Evolutionary conservation across 768 basidiomycete genomes (phyloP).

Genomic region (Suillus subluteus): DNA sequence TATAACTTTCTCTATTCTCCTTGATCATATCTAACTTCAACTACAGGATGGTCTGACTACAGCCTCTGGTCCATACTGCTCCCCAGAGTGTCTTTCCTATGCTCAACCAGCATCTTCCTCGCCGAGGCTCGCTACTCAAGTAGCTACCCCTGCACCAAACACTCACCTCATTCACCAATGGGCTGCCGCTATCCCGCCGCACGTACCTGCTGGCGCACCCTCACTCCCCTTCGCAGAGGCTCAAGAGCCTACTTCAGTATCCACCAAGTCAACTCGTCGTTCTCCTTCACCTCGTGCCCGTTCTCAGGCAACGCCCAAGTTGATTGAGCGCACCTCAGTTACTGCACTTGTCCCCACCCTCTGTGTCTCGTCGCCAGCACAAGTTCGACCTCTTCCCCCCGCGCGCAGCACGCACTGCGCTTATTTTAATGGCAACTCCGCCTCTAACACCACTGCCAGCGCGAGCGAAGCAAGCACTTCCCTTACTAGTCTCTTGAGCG

Average conservation of each 20-base stretch:
- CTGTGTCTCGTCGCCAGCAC: conserved; percentile 48
- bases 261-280: conserved; percentile 9
- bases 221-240: conserved; percentile 30
- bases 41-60: conserved; percentile 32
- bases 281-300: conserved; percentile 21
- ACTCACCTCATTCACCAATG: conserved; percentile 30
- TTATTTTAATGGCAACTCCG: conserved; percentile 32
- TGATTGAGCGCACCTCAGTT: conserved; percentile 37
- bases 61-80: conserved; percentile 54
- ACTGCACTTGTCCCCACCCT: conserved; percentile 48
- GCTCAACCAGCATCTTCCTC: conserved; percentile 41
- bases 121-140: background rate
- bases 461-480: conserved; percentile 49
- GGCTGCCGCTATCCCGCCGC: conserved; percentile 35
- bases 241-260: conserved; percentile 1
- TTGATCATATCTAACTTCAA: conserved; percentile 6
- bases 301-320: conserved; percentile 35
- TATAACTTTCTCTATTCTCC: conserved; percentile 21
- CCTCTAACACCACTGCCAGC: conserved; percentile 37
- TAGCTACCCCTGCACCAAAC: conserved; percentile 14
- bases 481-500: conserved; percentile 53
- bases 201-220: conserved; percentile 36
- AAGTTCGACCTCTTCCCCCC: conserved; percentile 29
- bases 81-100: conserved; percentile 43
- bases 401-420: conserved; percentile 39